Conservation (phyloP, 306 rosid species). For the Rosa chinensis region DNA sequence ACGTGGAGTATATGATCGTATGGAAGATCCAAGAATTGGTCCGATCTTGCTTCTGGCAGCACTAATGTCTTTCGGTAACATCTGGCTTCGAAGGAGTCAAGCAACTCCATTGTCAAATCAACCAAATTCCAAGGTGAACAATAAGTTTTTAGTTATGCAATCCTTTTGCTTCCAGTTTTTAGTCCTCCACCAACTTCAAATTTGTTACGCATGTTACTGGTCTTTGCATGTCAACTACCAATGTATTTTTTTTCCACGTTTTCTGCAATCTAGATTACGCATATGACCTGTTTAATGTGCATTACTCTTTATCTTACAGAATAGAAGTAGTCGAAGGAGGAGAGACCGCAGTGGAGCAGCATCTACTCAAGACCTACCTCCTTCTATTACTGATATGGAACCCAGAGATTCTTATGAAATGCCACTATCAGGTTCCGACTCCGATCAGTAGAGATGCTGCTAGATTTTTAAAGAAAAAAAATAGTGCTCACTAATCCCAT, state of each 20-base stretch:
- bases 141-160: background rate
- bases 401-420: slow-evolving; percentile 68
- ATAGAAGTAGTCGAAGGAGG: slow-evolving; percentile 42
- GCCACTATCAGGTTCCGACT: slow-evolving; percentile 65
- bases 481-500: background rate
- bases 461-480: background rate
- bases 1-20: slow-evolving; percentile 42
- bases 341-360: slow-evolving; percentile 33
- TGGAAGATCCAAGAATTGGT: slow-evolving; percentile 85
- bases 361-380: slow-evolving; percentile 30
- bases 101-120: slow-evolving; percentile 37
- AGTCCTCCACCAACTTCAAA: background rate
- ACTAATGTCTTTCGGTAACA: slow-evolving; percentile 64
- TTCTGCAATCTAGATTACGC: background rate
- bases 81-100: slow-evolving; percentile 77
- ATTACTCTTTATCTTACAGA: slow-evolving; percentile 31
- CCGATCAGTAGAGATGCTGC: slow-evolving; percentile 45
- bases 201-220: background rate
- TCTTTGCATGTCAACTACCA: background rate
- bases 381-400: slow-evolving; percentile 66
- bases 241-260: background rate
- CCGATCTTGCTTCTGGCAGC: slow-evolving; percentile 80
- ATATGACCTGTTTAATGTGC: slow-evolving; percentile 14
- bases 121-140: slow-evolving; percentile 49
- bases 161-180: background rate